Evolutionary conservation across 176 grass and related monocot genomes (phyloP).

Genomic region (Triticum monococcum): DNA sequence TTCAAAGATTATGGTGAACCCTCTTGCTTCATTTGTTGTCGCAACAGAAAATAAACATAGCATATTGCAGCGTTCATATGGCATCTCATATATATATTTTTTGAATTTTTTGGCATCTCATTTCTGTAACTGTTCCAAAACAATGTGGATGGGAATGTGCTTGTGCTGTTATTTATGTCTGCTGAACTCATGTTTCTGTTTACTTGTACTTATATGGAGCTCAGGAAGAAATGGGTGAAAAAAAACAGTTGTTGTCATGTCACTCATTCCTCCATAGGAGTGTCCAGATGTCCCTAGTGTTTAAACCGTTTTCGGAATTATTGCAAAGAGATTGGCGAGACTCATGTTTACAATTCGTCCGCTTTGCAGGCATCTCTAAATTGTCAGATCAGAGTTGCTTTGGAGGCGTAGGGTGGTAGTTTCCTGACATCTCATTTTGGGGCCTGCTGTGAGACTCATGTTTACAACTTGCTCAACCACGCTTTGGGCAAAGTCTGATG

Average conservation of each 20-base stretch:
- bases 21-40: too few relatives aligned
- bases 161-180: neutral
- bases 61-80: neutral
- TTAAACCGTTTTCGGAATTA: neutral
- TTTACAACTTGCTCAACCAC: neutral
- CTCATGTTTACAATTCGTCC: neutral
- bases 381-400: neutral
- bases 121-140: neutral
- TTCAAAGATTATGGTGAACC: too few relatives aligned
- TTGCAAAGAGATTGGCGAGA: neutral
- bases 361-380: neutral
- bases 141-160: neutral
- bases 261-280: neutral
- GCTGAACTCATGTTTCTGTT: neutral
- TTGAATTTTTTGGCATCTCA: neutral
- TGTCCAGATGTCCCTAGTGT: neutral
- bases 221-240: neutral
- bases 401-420: neutral
- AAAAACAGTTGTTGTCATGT: neutral
- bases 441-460: neutral
- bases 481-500: neutral
- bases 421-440: neutral
- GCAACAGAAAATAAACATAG: neutral
- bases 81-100: too few relatives aligned
- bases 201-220: neutral